Conservation (phyloP, 2,329 filamentous ascomycete genomes). For the Phialophora chinensis region DNA sequence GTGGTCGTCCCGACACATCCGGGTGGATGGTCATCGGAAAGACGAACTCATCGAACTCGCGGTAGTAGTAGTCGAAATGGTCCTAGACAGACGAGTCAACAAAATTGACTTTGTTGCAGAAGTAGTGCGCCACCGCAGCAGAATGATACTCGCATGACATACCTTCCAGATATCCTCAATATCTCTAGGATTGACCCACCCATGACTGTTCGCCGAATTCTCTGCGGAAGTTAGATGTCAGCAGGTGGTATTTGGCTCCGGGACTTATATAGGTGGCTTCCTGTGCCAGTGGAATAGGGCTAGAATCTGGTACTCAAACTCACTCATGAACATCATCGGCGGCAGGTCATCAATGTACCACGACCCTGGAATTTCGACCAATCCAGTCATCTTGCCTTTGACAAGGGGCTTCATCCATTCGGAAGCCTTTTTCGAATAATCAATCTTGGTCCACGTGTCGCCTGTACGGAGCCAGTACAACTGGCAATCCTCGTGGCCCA, state of each 20-base stretch:
- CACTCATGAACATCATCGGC: constrained; percentile 55
- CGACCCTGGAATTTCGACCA: constrained; percentile 53
- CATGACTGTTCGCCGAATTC: constrained; percentile 57
- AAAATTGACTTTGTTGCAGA: too few species aligned
- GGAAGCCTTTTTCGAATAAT: constrained; percentile 51
- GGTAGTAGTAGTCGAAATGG: constrained; percentile 71
- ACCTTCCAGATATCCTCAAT: constrained; percentile 61
- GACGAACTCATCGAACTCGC: constrained; percentile 77
- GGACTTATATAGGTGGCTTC: too few species aligned
- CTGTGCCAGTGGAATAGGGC: too few species aligned
- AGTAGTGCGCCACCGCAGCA: too few species aligned
- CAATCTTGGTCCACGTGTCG: constrained; percentile 54
- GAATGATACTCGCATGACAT: not conserved
- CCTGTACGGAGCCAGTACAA: constrained; percentile 53
- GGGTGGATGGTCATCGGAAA: constrained; percentile 81
- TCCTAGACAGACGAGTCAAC: constrained; percentile 50
- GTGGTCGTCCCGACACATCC: constrained; percentile 73
- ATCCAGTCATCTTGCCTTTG: constrained; percentile 47
- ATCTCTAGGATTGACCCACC: constrained; percentile 64
- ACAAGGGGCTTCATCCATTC: constrained; percentile 59
- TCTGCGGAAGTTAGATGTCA: constrained; percentile 25
- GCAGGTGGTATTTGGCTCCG: too few species aligned
- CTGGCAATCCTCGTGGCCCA: constrained; percentile 54
- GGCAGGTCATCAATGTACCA: constrained; percentile 53
- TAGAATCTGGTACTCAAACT: too few species aligned